Conservation (phyloP, 768 basidiomycete genomes). For the Rossbeevera mucosa region DNA sequence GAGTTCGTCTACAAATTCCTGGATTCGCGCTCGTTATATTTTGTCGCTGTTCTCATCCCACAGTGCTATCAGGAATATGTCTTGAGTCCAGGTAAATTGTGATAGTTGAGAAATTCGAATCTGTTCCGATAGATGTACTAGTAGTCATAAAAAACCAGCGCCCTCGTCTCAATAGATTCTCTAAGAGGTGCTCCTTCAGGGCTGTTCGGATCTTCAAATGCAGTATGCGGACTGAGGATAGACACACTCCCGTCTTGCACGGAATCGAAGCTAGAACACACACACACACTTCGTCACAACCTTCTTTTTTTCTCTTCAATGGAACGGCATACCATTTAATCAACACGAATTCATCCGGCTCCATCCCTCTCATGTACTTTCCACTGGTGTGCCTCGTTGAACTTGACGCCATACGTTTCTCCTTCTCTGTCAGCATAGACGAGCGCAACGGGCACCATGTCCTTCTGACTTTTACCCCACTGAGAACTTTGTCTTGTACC, state of each 20-base stretch:
- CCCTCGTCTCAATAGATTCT: constrained; percentile 35
- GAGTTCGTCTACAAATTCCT: too few species aligned
- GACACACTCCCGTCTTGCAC: constrained; percentile 33
- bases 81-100: too few species aligned
- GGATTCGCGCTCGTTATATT: too few species aligned
- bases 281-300: not conserved
- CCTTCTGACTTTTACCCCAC: too few species aligned
- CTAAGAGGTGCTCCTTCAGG: constrained; percentile 28
- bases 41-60: too few species aligned
- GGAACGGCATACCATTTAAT: constrained; percentile 42
- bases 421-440: constrained; percentile 32
- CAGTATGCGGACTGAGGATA: constrained; percentile 32
- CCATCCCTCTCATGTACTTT: constrained; percentile 43
- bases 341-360: constrained; percentile 42
- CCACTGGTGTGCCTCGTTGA: constrained; percentile 39
- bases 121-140: not conserved
- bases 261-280: constrained; percentile 34
- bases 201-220: constrained; percentile 32
- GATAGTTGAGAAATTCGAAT: not conserved
- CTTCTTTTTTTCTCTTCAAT: too few species aligned
- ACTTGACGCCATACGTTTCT: constrained; percentile 39
- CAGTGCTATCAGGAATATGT: too few species aligned
- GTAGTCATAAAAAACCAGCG: constrained; percentile 27
- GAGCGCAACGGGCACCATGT: not conserved
- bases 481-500: too few species aligned